Conservation (phyloP, 306 rosid genomes). For the Glycine tomentella region DNA sequence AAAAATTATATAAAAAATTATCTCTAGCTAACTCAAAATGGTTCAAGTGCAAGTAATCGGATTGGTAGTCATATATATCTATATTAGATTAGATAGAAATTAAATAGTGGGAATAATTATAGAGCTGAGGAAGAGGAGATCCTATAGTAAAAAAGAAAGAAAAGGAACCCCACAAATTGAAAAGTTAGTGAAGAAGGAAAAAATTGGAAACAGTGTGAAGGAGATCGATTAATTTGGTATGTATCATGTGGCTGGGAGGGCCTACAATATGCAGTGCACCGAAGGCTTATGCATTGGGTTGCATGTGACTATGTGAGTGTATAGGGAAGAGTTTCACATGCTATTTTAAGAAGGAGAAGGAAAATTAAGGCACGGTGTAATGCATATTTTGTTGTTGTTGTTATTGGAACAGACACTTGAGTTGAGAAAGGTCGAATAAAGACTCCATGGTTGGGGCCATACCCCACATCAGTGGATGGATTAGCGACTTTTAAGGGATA, state of each 20-base stretch:
- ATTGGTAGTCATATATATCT: neutral
- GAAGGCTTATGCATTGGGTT: conserved; percentile 48
- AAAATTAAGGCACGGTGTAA: neutral
- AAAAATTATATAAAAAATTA: neutral
- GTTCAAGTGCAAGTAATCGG: neutral
- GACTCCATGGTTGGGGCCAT: conserved; percentile 22
- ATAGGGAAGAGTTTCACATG: conserved; percentile 46
- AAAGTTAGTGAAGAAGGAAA: conserved; percentile 31
- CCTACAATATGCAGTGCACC: conserved; percentile 70
- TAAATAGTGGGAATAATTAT: neutral
- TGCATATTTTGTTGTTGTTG: conserved; percentile 37
- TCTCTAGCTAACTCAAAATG: too few relatives aligned
- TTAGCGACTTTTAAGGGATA: conserved; percentile 36
- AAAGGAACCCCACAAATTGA: conserved; percentile 36
- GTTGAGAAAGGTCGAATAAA: conserved; percentile 19
- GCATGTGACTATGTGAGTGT: conserved; percentile 63
- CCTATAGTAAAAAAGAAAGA: neutral
- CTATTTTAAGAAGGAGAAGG: conserved; percentile 36
- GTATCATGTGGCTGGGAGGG: conserved; percentile 60
- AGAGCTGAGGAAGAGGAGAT: neutral
- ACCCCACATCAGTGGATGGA: conserved; percentile 41
- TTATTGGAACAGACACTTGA: conserved; percentile 41
- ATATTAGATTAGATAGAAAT: neutral
- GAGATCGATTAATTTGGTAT: neutral
- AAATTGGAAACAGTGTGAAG: conserved; percentile 13